A percentile compares a stretch with the other conserved stretches of the same genome.
phyloP scores from a whole-genome alignment of 2,329 filamentous ascomycete genomes.

The Sclerotinia glacialis region DNA sequence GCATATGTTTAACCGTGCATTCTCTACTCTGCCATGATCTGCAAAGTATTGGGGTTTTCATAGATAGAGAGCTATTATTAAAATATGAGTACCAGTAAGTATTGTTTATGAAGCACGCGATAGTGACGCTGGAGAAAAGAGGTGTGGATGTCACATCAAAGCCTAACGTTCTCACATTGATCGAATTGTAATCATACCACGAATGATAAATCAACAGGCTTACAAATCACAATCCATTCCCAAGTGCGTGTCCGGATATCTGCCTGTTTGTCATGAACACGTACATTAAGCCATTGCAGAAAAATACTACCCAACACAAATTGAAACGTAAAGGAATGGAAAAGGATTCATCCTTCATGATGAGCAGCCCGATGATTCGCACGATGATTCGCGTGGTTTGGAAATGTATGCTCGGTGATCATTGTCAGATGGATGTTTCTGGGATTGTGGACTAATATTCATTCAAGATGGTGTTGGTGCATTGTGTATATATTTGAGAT shows the following conservation, averaged over 20 bases:
- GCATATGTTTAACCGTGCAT: not conserved
- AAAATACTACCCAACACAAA: not conserved
- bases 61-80: too few species aligned
- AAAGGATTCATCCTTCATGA: not conserved
- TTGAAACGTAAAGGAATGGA: not conserved
- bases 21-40: too few species aligned
- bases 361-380: not conserved
- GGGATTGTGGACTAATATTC: not conserved
- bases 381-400: not conserved
- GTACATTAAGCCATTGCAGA: not conserved
- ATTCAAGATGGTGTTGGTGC: not conserved
- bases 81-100: not conserved
- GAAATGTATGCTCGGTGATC: not conserved
- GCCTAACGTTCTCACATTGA: too few species aligned
- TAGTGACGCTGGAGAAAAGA: not conserved
- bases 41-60: not conserved
- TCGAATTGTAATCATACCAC: too few species aligned
- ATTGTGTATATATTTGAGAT: not conserved
- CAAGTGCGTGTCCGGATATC: not conserved
- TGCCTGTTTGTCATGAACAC: too few species aligned
- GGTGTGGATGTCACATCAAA: not conserved
- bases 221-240: not conserved
- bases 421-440: not conserved
- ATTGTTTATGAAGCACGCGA: too few species aligned
- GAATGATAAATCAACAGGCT: not conserved